Conservation (phyloP, 192 early-diverging fungal genomes). For the Neocallimastix lanati region DNA sequence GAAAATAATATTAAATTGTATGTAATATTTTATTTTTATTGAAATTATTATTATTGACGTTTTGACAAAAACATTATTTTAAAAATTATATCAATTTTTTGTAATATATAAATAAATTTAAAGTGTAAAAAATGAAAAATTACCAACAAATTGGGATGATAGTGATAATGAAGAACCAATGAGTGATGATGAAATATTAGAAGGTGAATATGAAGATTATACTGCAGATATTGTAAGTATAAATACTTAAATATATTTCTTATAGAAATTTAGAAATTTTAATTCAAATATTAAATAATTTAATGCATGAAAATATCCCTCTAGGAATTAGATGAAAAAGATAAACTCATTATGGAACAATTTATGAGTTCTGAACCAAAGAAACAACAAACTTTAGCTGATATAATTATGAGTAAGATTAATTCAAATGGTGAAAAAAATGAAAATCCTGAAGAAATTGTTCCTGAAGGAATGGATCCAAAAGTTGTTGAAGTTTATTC, state of each 20-base stretch:
- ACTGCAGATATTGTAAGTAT: constrained; percentile 33
- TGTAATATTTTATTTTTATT: too few species aligned
- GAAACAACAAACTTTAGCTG: constrained; percentile 76
- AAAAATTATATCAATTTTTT: too few species aligned
- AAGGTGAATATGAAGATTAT: constrained; percentile 46
- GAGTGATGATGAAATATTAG: constrained; percentile 26
- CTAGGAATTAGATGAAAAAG: constrained; percentile 53
- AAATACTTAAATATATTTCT: too few species aligned
- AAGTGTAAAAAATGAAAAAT: background rate
- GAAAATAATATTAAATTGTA: background rate
- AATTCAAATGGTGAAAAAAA: constrained; percentile 36
- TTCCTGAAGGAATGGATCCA: constrained; percentile 37
- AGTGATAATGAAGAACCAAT: constrained; percentile 46
- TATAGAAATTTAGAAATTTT: too few species aligned
- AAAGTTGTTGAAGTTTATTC: constrained; percentile 91
- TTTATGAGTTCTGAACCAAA: constrained; percentile 71
- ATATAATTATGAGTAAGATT: constrained; percentile 94
- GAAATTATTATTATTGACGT: too few species aligned
- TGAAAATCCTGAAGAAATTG: constrained; percentile 17
- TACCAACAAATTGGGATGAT: constrained; percentile 19
- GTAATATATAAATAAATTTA: too few species aligned
- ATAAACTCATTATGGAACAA: constrained; percentile 68
- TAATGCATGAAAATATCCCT: too few species aligned
- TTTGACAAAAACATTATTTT: too few species aligned
- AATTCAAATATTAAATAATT: too few species aligned